Evolutionary conservation across 1,139 yeast genomes (phyloP), one percentile per base, ranked within the genome.

Genomic region (Yamadazyma membranifaciens): DNA sequence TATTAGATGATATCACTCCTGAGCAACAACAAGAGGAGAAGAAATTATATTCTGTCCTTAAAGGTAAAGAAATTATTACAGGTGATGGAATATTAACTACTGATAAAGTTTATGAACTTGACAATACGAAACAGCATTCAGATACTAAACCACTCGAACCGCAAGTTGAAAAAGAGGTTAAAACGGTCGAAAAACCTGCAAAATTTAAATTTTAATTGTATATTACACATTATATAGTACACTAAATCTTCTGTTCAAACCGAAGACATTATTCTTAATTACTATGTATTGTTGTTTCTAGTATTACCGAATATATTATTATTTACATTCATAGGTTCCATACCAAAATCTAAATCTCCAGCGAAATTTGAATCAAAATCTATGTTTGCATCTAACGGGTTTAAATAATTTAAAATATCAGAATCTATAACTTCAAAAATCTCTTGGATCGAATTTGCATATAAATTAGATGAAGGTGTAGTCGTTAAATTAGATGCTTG

Each of bases 371-470:
- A 31, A 37, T 49, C 47, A 34, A 51, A 49, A 37, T 51, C 53
- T 6, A 55, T 50, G 31, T 49, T 53, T n/a, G 57, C 48, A 29
- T 62, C 65, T 22, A 57, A 46, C 3, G 67, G 66, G 40, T 63
- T 62, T 33, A 65, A 50, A 44, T 52, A 60, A 20, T 54, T 51
- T 38, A 59, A 39, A 11, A 63, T 46, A 46, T 65, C 69, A 1
- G 59, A 53, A 39, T 64, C 67, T 13, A 65, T 60, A 30, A 56
- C 66, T 43, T 60, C 62, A 46, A 65, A 63, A 13, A 65, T 56
- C 25, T 60, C 64, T 36, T 65, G 65, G 26, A 62, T 47, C 4
- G 64, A 51, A 30, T 43, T 48, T 11, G 48, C 41, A 32, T 38
- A 44, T 16, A 34, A 15, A 15, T 35, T 41, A n/a, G 45, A 6